A percentile compares a stretch with the other conserved stretches of the same genome.
Evolutionary conservation across 768 basidiomycete species (phyloP).

Genomic region (Suillus weaverae): DNA sequence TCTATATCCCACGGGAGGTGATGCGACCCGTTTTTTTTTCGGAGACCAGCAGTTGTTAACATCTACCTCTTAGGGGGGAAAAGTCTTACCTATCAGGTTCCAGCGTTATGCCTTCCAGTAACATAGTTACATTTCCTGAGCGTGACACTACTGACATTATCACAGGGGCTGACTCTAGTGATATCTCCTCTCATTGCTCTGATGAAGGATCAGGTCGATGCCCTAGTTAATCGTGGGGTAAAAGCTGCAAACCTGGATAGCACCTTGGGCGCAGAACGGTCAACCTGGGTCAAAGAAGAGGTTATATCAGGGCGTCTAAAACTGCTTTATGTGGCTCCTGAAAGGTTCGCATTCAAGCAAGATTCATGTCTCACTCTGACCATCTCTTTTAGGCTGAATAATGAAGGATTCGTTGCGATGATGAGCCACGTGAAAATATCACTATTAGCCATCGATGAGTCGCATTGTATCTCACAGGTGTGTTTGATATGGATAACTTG

Average conservation of each 20-base stretch:
- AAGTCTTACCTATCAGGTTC: constrained; percentile 41
- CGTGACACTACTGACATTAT: background rate
- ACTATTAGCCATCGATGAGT: constrained; percentile 50
- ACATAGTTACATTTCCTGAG: background rate
- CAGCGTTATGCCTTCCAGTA: constrained; percentile 39
- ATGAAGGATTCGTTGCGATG: constrained; percentile 45
- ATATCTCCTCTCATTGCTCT: constrained; percentile 37
- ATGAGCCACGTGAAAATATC: constrained; percentile 43
- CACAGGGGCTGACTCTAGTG: constrained; percentile 34
- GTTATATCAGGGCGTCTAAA: constrained; percentile 42
- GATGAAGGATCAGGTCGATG: constrained; percentile 43
- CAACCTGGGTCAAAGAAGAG: constrained; percentile 35
- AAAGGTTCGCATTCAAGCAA: constrained; percentile 27
- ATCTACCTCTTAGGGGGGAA: constrained; percentile 31
- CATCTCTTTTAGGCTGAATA: constrained; percentile 37
- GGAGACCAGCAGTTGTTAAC: background rate
- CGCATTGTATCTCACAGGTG: constrained; percentile 48
- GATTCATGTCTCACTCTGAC: background rate
- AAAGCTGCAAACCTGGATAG: constrained; percentile 43
- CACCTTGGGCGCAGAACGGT: constrained; percentile 32
- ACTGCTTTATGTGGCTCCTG: constrained; percentile 50
- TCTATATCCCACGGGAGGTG: constrained; percentile 41
- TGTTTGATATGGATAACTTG: background rate
- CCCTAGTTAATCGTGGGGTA: constrained; percentile 32
- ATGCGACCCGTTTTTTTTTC: background rate